Evolutionary conservation across 305 asterid species (phyloP).

Genomic region (Fraxinus xanthoxyloides): DNA sequence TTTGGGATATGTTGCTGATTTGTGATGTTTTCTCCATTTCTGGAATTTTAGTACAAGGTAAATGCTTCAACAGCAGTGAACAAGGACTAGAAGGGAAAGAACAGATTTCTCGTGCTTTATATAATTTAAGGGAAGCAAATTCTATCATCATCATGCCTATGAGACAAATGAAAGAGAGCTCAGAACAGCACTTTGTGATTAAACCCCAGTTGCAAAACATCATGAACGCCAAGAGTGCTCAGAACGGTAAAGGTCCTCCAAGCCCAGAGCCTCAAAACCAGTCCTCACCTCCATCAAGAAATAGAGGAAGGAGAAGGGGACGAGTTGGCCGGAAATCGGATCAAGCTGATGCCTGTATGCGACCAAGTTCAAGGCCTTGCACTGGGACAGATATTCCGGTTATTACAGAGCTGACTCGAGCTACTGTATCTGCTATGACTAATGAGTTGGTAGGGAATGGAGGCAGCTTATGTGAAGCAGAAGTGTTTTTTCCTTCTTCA

Average conservation of each 20-base stretch:
- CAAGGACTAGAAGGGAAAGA: conserved; percentile 23
- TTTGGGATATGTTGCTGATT: conserved; percentile 51
- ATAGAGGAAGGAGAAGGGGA: conserved; percentile 77
- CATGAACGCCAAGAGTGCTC: conserved; percentile 45
- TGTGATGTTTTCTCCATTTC: conserved; percentile 37
- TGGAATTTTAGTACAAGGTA: conserved; percentile 54
- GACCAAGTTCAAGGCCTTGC: conserved; percentile 91
- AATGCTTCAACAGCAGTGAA: conserved; percentile 38
- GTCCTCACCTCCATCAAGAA: conserved; percentile 68
- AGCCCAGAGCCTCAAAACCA: conserved; percentile 51
- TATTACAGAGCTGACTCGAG: conserved; percentile 27
- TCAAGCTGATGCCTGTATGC: conserved; percentile 71
- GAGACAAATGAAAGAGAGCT: conserved; percentile 75
- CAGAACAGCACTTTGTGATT: conserved; percentile 66
- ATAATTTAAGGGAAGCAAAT: conserved; percentile 14
- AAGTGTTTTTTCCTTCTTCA: conserved; percentile 58
- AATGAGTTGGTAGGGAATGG: conserved; percentile 32
- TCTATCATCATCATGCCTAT: conserved; percentile 61
- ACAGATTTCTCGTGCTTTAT: conserved; percentile 11
- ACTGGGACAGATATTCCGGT: conserved; percentile 58
- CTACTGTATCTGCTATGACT: conserved; percentile 27
- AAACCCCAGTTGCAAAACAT: conserved; percentile 61
- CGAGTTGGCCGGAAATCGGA: conserved; percentile 85
- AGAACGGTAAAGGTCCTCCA: conserved; percentile 62
- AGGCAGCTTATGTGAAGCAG: conserved; percentile 30